Percentiles rank a stretch among this genome's conserved stretches.
Conservation (phyloP, 352 stramenopile genomes). For the Pythium sukuiense region DNA sequence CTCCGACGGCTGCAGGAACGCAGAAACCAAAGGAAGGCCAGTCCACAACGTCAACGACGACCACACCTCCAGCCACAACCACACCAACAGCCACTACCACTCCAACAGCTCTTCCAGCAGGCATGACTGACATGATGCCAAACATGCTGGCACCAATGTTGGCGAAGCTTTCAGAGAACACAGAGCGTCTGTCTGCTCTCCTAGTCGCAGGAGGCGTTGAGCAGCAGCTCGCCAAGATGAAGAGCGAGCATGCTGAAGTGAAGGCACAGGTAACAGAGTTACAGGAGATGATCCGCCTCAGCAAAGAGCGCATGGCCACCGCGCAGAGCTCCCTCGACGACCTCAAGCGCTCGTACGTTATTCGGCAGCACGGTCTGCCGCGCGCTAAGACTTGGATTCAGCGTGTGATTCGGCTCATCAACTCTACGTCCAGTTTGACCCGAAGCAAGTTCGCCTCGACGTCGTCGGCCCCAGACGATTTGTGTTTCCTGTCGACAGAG, state of each 20-base stretch:
- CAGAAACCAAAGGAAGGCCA: background rate
- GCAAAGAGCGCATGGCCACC: conserved; percentile 54
- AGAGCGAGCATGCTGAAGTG: conserved; percentile 61
- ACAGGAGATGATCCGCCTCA: conserved; percentile 61
- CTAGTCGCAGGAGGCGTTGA: conserved; percentile 67
- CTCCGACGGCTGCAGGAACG: conserved; percentile 8
- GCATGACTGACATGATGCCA: conserved; percentile 30
- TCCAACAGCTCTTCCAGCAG: conserved; percentile 3
- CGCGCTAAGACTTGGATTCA: conserved; percentile 59
- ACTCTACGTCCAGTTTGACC: conserved; percentile 40
- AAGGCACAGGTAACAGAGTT: conserved; percentile 71
- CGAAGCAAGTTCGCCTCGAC: conserved; percentile 29
- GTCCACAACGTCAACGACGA: background rate
- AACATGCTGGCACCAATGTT: conserved; percentile 37
- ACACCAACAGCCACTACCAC: background rate
- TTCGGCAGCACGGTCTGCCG: conserved; percentile 60
- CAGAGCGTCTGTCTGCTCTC: conserved; percentile 57
- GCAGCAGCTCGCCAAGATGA: conserved; percentile 73
- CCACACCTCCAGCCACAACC: background rate
- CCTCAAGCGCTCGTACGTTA: conserved; percentile 60
- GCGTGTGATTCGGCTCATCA: conserved; percentile 53
- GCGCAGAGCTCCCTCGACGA: conserved; percentile 60
- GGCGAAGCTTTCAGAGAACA: conserved; percentile 36
- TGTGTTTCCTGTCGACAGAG: conserved; percentile 46
- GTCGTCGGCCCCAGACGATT: conserved; percentile 8